Evolutionary conservation across 73 alveolate genomes (phyloP), one percentile per base, ranked within the genome.

Genomic region (Paraurostyla sp.): DNA sequence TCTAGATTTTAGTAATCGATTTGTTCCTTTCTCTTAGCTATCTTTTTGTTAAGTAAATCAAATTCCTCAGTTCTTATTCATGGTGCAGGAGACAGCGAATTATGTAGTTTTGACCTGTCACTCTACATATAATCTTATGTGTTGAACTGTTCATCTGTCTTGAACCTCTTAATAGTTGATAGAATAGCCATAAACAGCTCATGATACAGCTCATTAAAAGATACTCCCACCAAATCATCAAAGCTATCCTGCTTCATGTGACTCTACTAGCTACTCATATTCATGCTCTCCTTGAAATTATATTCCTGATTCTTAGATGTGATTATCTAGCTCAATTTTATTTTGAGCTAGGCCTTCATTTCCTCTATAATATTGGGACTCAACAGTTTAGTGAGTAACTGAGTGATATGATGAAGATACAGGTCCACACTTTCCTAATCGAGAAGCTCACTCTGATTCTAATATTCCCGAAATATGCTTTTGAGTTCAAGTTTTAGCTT

Each of bases 191-290:
- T 69, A 42, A 69, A 69, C 40, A 69, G 23, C 23, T 69, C 84
- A 69, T 69, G 84, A 69, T 33, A 69, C 2, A 69, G 42, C 41
- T 69, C 84, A 69, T 69, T 69, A 42, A 69, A 69, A 20, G 84
- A 22, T 9, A 69, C n/a, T 33, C 84, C 84, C n/a, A 69, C 18
- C n/a, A 35, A 32, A n/a, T 7, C 9, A 63, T 63, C 54, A 11
- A 6, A 7, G 7, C 81, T 63, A 25, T 63, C 33, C 7, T 9
- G 33, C 36, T 7, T 15, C 32, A 7, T 56, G 9, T 15, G 22
- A 15, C 71, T 13, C 23, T 56, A 56, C 32, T 15, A 22, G 33
- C 36, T 15, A 13, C 38, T 56, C 38, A 15, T 56, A 7, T 56
- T 56, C 38, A 56, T 56, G 15, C 13, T 32, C 22, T 56, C 71